Evolutionary conservation across 331 rosid species (phyloP).

Genomic region (Spiraea crenata): DNA sequence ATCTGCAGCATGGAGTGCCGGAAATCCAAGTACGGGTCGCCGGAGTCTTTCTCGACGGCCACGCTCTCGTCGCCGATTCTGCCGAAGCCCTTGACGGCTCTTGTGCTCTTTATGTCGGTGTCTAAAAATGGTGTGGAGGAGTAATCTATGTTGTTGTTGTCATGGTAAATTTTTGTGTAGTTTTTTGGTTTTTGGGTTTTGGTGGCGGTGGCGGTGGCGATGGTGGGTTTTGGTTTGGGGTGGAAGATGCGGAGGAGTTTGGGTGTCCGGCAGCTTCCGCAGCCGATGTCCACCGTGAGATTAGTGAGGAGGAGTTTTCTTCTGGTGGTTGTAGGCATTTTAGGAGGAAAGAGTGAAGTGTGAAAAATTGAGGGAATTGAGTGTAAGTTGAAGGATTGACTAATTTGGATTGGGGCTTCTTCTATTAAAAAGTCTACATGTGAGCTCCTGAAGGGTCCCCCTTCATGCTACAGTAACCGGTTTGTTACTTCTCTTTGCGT

Average conservation of each 20-base stretch:
- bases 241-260: conserved; percentile 49
- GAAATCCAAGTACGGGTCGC: conserved; percentile 86
- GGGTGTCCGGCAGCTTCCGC: conserved; percentile 66
- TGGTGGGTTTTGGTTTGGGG: conserved; percentile 44
- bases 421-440: conserved; percentile 37
- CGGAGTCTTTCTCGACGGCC: conserved; percentile 94
- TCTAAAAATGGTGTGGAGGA: conserved; percentile 29
- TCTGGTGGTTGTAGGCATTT: conserved; percentile 48
- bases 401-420: not conserved
- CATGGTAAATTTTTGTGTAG: conserved; percentile 15
- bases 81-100: conserved; percentile 50
- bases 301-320: conserved; percentile 48
- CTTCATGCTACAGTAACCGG: conserved; percentile 9
- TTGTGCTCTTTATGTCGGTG: conserved; percentile 4
- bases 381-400: not conserved
- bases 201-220: conserved; percentile 39
- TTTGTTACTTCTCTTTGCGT: conserved; percentile 23
- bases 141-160: conserved; percentile 28
- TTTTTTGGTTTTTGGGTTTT: conserved; percentile 29
- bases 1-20: conserved; percentile 88
- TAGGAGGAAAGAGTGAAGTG: conserved; percentile 7
- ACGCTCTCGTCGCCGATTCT: conserved; percentile 74
- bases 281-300: conserved; percentile 58
- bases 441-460: conserved; percentile 31
- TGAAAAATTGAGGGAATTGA: not conserved